A percentile compares a stretch with the other conserved stretches of the same genome.
These are phyloP conservation scores for Aphanoascus verrucosus DNA, from an alignment of 2,329 filamentous ascomycete genomes.

Conservation along the genomic window DNA sequence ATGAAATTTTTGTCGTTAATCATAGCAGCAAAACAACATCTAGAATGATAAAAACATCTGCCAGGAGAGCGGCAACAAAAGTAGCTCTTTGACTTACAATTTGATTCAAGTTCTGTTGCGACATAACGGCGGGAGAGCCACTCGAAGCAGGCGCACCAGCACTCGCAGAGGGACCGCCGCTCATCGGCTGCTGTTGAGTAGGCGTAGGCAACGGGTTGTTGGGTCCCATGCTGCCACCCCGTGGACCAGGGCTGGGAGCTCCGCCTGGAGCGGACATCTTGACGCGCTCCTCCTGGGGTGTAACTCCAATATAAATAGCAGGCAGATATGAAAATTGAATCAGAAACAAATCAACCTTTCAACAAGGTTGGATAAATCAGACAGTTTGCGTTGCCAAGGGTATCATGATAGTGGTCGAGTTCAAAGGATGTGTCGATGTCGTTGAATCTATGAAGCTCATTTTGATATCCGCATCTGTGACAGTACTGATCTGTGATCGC, in stretches of 20 bases:
- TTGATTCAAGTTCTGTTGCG: conserved; percentile 85
- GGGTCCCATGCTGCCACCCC: conserved; percentile 40
- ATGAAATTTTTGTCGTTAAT: too few relatives aligned
- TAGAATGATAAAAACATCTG: neutral
- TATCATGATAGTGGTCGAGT: neutral
- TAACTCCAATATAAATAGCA: neutral
- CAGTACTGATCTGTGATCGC: too few relatives aligned
- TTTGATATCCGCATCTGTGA: neutral
- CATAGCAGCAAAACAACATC: neutral
- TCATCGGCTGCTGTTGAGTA: conserved; percentile 37
- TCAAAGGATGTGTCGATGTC: neutral
- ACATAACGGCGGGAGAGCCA: conserved; percentile 43
- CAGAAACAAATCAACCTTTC: neutral
- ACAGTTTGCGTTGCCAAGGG: neutral
- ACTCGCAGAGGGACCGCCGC: conserved; percentile 39
- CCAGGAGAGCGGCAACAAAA: neutral
- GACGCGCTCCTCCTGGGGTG: conserved; percentile 10
- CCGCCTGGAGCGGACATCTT: conserved; percentile 38
- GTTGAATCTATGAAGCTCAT: conserved; percentile 6
- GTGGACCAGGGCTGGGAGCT: conserved; percentile 40
- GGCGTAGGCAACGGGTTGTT: conserved; percentile 37
- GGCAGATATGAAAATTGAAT: neutral
- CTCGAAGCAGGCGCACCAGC: conserved; percentile 32
- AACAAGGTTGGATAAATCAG: neutral
- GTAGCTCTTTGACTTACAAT: conserved; percentile 56